Base-by-base conservation (phyloP, 2,329 filamentous ascomycete genomes). In the Diaporthe sp. region DNA sequence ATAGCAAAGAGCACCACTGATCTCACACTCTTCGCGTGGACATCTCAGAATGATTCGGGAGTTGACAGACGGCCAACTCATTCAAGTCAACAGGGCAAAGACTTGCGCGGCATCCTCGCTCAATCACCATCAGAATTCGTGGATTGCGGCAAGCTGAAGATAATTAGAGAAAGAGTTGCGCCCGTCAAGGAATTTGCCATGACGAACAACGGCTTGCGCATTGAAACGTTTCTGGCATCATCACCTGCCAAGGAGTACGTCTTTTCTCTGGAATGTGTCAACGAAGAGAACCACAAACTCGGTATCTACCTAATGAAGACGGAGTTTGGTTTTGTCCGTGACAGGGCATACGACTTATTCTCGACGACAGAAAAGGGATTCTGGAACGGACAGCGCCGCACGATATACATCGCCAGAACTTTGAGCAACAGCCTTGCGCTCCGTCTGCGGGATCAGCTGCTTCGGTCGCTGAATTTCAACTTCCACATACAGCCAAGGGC, bases 1-100 rank as follows among this genome's bases (percentile, higher is more conserved):
- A 81, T 81, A 28, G 72, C 74, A 7, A 76, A 79, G 33, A 76
- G 64, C 40, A 75, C 61, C n/a, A 75, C 76, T 12, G 76, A 77
- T 42, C 74, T 77, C 19, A 76, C 76, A 3, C 71, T 77, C 4
- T 77, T 77, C 30, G 76, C 76, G 12, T 77, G 76, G 76, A 77
- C 76, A 28, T 66, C 74, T 25, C 76, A 72, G 22, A 42, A 57
- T 40, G 71, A 58, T 7, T 47, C n/a, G 15, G 68, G 54, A 13
- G 33, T 50, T 3, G 66, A 68, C 71, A 58, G 67, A 52, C 40
- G 70, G 40, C 61, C 57, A 22, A 68, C 47, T 2, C 54, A 72
- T 17, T 33, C 54, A 35, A 71, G 40, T 28, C 75, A 76, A 58
- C 30, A 64, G 6, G 52, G 68, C 4, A 72, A 77, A 35, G 69